These are phyloP conservation scores for Penicillium concentricum DNA, from an alignment of 2,329 filamentous ascomycete genomes.

Conservation along the genomic window DNA sequence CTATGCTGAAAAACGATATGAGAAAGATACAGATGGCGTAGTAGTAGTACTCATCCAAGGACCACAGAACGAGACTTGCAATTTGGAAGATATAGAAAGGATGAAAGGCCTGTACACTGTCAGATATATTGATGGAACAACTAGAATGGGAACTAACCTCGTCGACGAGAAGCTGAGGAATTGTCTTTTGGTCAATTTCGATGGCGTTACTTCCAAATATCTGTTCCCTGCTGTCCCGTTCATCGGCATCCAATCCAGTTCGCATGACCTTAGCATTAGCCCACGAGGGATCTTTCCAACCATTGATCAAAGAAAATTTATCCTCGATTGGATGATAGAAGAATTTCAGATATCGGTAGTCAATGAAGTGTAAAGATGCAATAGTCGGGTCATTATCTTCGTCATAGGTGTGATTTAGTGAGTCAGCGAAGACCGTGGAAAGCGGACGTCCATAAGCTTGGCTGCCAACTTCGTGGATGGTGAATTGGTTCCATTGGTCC, in stretches of 20 bases:
- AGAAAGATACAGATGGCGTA: slow-evolving; percentile 93
- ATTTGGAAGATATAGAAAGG: slow-evolving; percentile 99
- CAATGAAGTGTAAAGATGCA: slow-evolving; percentile 70
- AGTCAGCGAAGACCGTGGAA: slow-evolving; percentile 56
- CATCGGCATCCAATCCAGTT: slow-evolving; percentile 80
- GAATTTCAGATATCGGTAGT: slow-evolving; percentile 93
- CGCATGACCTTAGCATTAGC: slow-evolving; percentile 72
- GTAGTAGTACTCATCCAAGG: slow-evolving; percentile 94
- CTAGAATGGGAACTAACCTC: slow-evolving; percentile 57
- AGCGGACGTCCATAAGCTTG: slow-evolving; percentile 61
- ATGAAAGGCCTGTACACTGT: slow-evolving; percentile 69
- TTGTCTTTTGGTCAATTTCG: slow-evolving; percentile 87
- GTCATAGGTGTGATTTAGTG: slow-evolving; percentile 59
- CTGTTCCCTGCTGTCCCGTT: slow-evolving; percentile 75
- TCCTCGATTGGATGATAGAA: slow-evolving; percentile 87
- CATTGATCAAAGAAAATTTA: slow-evolving; percentile 80
- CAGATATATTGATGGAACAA: slow-evolving; percentile 7
- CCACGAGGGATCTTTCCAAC: slow-evolving; percentile 95
- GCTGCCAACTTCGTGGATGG: slow-evolving; percentile 66
- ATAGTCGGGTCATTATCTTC: slow-evolving; percentile 75
- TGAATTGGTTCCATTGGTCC: slow-evolving; percentile 95
- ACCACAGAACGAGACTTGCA: slow-evolving; percentile 91
- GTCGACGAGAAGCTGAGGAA: slow-evolving; percentile 79
- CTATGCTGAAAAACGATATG: slow-evolving; percentile 91
- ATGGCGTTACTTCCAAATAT: slow-evolving; percentile 91